A percentile compares a stretch with the other conserved stretches of the same genome.
phyloP scores from a whole-genome alignment of 306 rosid species.

The Pachyrhizus erosus region DNA sequence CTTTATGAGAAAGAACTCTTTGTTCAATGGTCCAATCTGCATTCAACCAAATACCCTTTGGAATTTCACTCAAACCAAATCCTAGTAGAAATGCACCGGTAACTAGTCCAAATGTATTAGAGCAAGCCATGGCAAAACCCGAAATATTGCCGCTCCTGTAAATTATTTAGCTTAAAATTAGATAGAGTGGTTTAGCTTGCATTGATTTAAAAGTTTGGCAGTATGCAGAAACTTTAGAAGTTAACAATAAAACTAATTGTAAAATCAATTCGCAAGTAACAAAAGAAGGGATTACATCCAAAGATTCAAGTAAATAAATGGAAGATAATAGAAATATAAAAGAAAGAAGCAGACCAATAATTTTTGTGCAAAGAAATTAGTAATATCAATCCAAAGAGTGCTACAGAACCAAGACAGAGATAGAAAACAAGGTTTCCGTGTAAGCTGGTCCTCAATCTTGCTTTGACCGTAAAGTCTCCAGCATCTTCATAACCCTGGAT shows the following conservation, averaged over 20 bases:
- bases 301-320: conserved; percentile 21
- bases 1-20: conserved; percentile 82
- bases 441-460: conserved; percentile 84
- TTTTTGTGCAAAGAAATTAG: conserved; percentile 60
- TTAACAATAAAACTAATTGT: background rate
- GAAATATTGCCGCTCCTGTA: conserved; percentile 71
- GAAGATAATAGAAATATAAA: background rate
- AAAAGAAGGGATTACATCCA: conserved; percentile 2
- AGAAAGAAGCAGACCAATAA: conserved; percentile 64
- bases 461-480: conserved; percentile 86
- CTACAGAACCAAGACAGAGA: conserved; percentile 69
- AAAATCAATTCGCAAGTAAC: background rate
- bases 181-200: conserved; percentile 4
- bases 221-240: background rate
- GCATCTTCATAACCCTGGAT: conserved; percentile 99
- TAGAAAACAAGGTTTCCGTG: conserved; percentile 82
- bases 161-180: conserved; percentile 8
- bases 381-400: conserved; percentile 74
- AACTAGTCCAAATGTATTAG: conserved; percentile 98
- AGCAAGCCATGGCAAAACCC: conserved; percentile 95
- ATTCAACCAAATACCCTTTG: conserved; percentile 80
- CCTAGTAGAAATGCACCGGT: conserved; percentile 99
- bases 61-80: conserved; percentile 97
- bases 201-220: background rate
- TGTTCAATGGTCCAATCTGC: conserved; percentile 86